These are phyloP conservation scores for Chrysoporthe puriensis DNA, from an alignment of 2,329 filamentous ascomycete species.

Conservation along the genomic window DNA sequence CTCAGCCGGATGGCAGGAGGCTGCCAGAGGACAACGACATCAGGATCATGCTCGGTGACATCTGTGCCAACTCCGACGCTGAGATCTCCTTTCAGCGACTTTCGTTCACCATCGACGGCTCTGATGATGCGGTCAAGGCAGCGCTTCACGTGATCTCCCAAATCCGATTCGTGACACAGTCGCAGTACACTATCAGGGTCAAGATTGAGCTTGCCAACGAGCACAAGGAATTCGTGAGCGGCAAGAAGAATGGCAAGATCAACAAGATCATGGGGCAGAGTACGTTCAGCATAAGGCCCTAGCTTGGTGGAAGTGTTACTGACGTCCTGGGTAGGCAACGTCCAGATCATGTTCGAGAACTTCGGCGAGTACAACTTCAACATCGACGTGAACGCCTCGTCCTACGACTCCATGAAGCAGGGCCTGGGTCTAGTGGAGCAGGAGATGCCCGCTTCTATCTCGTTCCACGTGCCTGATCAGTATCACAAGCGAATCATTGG, in stretches of 20 bases:
- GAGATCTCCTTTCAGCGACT: constrained; percentile 94
- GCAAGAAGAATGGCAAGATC: constrained; percentile 99
- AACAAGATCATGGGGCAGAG: constrained; percentile 99
- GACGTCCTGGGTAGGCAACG: constrained; percentile 65
- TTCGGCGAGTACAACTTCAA: constrained; percentile 99
- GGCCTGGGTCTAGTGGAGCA: constrained; percentile 93
- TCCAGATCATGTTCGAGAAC: constrained; percentile 98
- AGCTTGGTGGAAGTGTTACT: constrained; percentile 29
- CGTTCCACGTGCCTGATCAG: constrained; percentile 97
- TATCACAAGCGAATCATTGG: constrained; percentile 99
- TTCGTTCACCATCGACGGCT: constrained; percentile 91
- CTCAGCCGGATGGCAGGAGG: constrained; percentile 70
- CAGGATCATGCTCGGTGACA: constrained; percentile 88
- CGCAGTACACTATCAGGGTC: constrained; percentile 90
- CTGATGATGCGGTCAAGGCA: constrained; percentile 93
- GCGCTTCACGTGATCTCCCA: constrained; percentile 94
- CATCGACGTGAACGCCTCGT: constrained; percentile 91
- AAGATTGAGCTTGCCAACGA: constrained; percentile 99
- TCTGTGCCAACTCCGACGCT: constrained; percentile 93
- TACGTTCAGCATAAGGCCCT: constrained; percentile 39
- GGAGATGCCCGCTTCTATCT: constrained; percentile 98
- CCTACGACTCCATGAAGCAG: constrained; percentile 93
- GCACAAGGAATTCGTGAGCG: constrained; percentile 98
- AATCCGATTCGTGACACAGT: constrained; percentile 83
- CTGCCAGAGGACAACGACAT: constrained; percentile 72